Conservation (phyloP, 192 early-diverging fungal species). For the Endogone sp. region DNA sequence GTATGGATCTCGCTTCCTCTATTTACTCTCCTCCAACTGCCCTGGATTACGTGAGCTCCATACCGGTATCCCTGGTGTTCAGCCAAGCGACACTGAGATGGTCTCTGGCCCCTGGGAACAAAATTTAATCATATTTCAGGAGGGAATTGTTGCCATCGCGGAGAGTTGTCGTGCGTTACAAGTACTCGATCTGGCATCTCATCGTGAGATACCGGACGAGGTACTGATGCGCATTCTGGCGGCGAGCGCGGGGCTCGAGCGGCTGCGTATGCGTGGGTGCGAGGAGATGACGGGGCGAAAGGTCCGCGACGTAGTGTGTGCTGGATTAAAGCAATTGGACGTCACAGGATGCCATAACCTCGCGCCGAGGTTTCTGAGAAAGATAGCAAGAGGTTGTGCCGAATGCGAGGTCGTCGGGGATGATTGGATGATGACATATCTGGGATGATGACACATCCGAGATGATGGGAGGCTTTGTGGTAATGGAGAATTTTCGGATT, state of each 20-base stretch:
- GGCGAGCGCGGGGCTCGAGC: background rate
- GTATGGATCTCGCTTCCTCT: background rate
- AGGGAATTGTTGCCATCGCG: background rate
- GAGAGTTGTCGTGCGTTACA: background rate
- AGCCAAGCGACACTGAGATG: background rate
- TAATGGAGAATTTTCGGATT: no score
- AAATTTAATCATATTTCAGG: background rate
- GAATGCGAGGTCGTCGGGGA: background rate
- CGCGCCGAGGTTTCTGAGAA: background rate
- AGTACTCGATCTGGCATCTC: background rate
- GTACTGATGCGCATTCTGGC: background rate
- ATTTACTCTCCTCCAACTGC: background rate
- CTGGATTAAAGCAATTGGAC: background rate
- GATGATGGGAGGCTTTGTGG: no score
- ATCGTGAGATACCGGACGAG: background rate
- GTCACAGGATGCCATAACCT: background rate
- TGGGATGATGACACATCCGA: no score
- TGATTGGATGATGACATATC: background rate
- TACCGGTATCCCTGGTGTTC: background rate
- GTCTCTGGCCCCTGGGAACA: background rate
- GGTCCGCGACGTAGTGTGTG: background rate
- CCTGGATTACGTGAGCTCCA: background rate
- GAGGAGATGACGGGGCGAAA: background rate
- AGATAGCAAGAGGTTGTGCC: background rate
- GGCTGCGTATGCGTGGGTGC: background rate